Evolutionary conservation across 345 rosid species (phyloP).

Genomic region (Euphorbia peplus): DNA sequence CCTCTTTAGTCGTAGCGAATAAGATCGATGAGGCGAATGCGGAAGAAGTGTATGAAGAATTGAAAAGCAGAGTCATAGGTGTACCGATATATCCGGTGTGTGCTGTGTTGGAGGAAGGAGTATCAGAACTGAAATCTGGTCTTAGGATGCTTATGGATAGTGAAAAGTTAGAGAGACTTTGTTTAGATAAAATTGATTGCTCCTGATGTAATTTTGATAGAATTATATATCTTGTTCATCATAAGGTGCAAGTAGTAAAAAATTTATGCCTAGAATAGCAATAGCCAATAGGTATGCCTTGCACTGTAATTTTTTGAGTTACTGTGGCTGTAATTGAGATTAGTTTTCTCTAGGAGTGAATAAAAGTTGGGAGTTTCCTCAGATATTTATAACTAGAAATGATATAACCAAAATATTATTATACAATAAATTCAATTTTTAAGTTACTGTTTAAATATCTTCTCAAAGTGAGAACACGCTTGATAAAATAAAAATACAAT

Average conservation of each 20-base stretch:
- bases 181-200: constrained; percentile 45
- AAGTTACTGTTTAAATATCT: too few species aligned
- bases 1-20: constrained; percentile 78
- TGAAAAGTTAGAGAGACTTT: constrained; percentile 38
- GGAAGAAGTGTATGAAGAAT: constrained; percentile 54
- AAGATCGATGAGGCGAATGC: constrained; percentile 82
- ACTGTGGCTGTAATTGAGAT: too few species aligned
- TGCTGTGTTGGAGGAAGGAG: constrained; percentile 83
- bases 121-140: constrained; percentile 73
- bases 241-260: background rate
- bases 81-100: constrained; percentile 65
- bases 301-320: too few species aligned
- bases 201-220: constrained; percentile 9
- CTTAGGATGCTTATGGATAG: constrained; percentile 61
- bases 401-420: too few species aligned
- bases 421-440: too few species aligned
- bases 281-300: too few species aligned
- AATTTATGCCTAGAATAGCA: too few species aligned
- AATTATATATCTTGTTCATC: background rate
- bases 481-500: too few species aligned
- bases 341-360: too few species aligned
- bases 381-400: too few species aligned
- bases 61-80: constrained; percentile 59
- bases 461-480: too few species aligned
- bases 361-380: too few species aligned